Evolutionary conservation across 2,329 filamentous ascomycete genomes (phyloP).

Genomic region (Diplodia seriata): DNA sequence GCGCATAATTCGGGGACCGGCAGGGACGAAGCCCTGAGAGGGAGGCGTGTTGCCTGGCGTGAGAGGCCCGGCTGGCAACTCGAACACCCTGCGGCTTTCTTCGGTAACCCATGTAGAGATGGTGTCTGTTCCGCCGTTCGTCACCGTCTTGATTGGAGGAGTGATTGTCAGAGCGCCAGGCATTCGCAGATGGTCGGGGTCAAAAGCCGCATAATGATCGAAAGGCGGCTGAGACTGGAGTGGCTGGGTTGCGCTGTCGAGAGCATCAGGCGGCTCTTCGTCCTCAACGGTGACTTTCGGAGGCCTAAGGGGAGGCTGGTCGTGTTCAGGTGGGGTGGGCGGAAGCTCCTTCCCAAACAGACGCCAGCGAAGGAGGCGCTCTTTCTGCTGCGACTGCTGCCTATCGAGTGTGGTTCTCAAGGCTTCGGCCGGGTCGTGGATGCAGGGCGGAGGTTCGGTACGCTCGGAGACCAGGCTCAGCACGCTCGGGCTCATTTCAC

Average conservation of each 20-base stretch:
- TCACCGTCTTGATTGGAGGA: constrained; percentile 21
- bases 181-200: constrained; percentile 27
- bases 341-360: constrained; percentile 1
- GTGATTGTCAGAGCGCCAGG: constrained; percentile 15
- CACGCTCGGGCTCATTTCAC: constrained; percentile 25
- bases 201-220: constrained; percentile 27
- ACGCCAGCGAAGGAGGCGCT: constrained; percentile 6
- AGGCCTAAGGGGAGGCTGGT: neutral
- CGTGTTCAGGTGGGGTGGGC: constrained; percentile 5
- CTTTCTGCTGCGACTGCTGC: neutral
- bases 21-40: neutral
- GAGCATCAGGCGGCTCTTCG: constrained; percentile 25
- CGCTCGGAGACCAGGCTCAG: constrained; percentile 19
- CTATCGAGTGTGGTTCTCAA: neutral
- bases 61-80: constrained; percentile 23
- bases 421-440: neutral
- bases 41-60: constrained; percentile 7
- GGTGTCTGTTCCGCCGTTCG: constrained; percentile 20
- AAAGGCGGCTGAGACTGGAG: constrained; percentile 11
- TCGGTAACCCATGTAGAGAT: constrained; percentile 14
- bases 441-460: neutral
- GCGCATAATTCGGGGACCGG: neutral
- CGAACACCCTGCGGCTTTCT: constrained; percentile 15
- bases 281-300: neutral
- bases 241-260: constrained; percentile 3